Conservation (phyloP, 2,329 filamentous ascomycete genomes). For the Metarhizium humberi region DNA sequence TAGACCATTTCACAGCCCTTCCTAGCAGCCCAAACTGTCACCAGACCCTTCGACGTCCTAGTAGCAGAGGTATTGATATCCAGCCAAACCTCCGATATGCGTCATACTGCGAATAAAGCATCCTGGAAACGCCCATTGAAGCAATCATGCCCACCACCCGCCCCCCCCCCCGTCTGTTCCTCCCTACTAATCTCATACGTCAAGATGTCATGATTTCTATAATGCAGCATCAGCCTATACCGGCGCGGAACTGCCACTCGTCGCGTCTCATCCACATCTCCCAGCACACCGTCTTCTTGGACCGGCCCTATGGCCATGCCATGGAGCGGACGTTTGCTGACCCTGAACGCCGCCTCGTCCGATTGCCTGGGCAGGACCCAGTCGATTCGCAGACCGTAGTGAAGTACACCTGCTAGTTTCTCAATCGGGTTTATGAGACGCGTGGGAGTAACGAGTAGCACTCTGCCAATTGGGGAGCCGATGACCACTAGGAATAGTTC, state of each 20-base stretch:
- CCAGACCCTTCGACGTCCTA: no score
- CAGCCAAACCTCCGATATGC: no score
- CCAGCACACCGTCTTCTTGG: slow-evolving; percentile 31
- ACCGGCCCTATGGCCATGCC: slow-evolving; percentile 61
- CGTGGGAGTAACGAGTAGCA: slow-evolving; percentile 51
- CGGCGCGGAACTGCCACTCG: slow-evolving; percentile 28
- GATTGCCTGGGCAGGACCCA: slow-evolving; percentile 36
- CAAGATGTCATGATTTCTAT: slow-evolving; percentile 58
- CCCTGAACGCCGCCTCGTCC: slow-evolving; percentile 35
- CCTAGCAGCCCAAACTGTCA: no score
- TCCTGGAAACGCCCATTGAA: no score
- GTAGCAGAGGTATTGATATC: no score
- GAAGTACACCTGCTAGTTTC: slow-evolving; percentile 12
- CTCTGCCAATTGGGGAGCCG: slow-evolving; percentile 58
- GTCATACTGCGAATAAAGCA: no score
- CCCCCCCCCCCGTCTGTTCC: slow-evolving; percentile 17
- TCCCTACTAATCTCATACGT: slow-evolving; percentile 55
- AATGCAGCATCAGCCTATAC: slow-evolving; percentile 64
- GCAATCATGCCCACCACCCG: no score
- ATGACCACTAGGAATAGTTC: slow-evolving; percentile 61
- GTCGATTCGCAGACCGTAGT: slow-evolving; percentile 44
- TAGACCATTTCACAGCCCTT: no score
- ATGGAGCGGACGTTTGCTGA: slow-evolving; percentile 44
- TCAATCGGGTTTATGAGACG: slow-evolving; percentile 18
- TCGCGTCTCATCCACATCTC: slow-evolving; percentile 12